A percentile compares a stretch with the other conserved stretches of the same genome.
Evolutionary conservation across 371 early-diverging fungal genomes (phyloP).

Genomic region (Nematocida displodere): DNA sequence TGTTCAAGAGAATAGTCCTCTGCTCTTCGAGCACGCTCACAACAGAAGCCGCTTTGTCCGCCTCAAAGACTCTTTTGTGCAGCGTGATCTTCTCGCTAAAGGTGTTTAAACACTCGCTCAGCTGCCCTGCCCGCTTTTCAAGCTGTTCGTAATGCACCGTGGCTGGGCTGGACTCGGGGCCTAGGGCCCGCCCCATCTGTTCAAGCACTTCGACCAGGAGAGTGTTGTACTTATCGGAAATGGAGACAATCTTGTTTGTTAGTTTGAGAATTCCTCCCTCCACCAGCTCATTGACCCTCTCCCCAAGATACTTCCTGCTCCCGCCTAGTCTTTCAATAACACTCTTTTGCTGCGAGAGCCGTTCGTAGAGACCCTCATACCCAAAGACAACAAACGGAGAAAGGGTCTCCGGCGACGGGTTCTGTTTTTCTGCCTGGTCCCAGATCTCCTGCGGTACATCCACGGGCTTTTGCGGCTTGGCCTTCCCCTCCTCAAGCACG

Average conservation of each 20-base stretch:
- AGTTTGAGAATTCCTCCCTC: constrained; percentile 30
- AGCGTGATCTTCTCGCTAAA: constrained; percentile 7
- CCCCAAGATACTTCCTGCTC: constrained; percentile 30
- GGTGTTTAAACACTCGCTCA: constrained; percentile 36
- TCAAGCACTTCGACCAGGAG: constrained; percentile 43
- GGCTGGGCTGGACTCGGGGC: background rate
- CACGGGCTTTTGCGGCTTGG: constrained; percentile 20
- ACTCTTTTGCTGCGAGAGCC: constrained; percentile 11
- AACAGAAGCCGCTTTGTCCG: background rate
- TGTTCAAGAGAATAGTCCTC: constrained; percentile 9
- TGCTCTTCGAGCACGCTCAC: constrained; percentile 30
- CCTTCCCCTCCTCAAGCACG: constrained; percentile 47
- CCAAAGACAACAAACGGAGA: constrained; percentile 26
- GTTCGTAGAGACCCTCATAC: constrained; percentile 19
- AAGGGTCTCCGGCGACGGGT: constrained; percentile 13
- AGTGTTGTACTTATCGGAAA: constrained; percentile 32
- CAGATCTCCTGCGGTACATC: constrained; percentile 29
- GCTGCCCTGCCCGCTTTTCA: constrained; percentile 12
- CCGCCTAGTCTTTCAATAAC: constrained; percentile 12
- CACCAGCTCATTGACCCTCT: constrained; percentile 31
- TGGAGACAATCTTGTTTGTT: constrained; percentile 9
- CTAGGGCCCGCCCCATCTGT: constrained; percentile 9
- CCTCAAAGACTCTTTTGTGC: constrained; percentile 32
- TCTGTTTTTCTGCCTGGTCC: constrained; percentile 28
- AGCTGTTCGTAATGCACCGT: constrained; percentile 26